phyloP scores from a whole-genome alignment of 768 basidiomycete species.

The Leccinum truebloodii region DNA sequence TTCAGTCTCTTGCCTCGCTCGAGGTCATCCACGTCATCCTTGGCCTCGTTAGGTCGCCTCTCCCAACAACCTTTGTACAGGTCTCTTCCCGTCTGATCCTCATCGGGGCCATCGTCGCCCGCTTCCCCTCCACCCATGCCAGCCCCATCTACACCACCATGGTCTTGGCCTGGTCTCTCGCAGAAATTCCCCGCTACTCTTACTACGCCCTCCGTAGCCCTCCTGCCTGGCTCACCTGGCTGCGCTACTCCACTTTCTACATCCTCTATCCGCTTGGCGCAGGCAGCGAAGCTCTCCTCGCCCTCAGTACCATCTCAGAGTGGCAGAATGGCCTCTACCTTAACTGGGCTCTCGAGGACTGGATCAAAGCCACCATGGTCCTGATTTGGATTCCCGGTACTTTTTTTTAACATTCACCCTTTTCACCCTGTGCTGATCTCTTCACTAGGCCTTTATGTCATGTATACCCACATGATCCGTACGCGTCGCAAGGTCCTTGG shows the following conservation, averaged over 20 bases:
- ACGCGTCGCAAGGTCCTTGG: slow-evolving; percentile 58
- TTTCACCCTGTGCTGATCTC: background rate
- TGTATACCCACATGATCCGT: slow-evolving; percentile 61
- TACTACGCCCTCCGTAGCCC: slow-evolving; percentile 70
- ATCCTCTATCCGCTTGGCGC: slow-evolving; percentile 94
- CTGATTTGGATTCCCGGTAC: slow-evolving; percentile 88
- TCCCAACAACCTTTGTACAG: slow-evolving; percentile 75
- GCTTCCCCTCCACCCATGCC: slow-evolving; percentile 48
- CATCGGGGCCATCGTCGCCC: slow-evolving; percentile 73
- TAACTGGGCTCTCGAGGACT: slow-evolving; percentile 58
- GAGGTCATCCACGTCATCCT: slow-evolving; percentile 82
- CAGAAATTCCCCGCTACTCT: slow-evolving; percentile 89
- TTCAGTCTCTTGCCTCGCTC: slow-evolving; percentile 82
- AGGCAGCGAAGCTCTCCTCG: slow-evolving; percentile 84
- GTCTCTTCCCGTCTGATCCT: slow-evolving; percentile 80
- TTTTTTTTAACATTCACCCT: slow-evolving; percentile 16
- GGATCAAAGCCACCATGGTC: slow-evolving; percentile 61
- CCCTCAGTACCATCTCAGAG: slow-evolving; percentile 70
- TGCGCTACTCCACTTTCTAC: slow-evolving; percentile 94
- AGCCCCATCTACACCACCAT: slow-evolving; percentile 87
- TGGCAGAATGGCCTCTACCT: slow-evolving; percentile 41
- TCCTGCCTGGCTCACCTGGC: slow-evolving; percentile 64
- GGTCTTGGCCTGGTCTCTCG: slow-evolving; percentile 90
- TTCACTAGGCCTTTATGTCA: slow-evolving; percentile 47
- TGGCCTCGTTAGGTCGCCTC: slow-evolving; percentile 77